Percentiles rank a stretch among this genome's conserved stretches.
phyloP scores from a whole-genome alignment of 495 filamentous ascomycete genomes.

The Elaphomyces granulatus region DNA sequence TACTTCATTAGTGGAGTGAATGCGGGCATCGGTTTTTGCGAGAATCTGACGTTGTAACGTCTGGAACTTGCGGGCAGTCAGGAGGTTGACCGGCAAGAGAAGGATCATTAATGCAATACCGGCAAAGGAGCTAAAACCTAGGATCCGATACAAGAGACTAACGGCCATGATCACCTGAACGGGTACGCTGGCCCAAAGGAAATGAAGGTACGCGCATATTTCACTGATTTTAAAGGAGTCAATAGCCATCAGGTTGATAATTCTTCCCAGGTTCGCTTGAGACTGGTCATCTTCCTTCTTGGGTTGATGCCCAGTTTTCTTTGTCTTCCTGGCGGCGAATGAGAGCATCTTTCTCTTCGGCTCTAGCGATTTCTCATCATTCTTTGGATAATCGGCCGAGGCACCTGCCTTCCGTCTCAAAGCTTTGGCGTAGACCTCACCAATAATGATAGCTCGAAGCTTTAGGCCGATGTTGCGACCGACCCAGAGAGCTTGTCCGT shows the following conservation, averaged over 20 bases:
- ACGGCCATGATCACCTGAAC: slow-evolving; percentile 66
- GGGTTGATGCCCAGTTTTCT: slow-evolving; percentile 22
- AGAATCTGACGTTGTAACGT: slow-evolving; percentile 79
- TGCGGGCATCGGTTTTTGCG: slow-evolving; percentile 88
- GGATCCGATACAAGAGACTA: slow-evolving; percentile 67
- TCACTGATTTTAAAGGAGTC: slow-evolving; percentile 98
- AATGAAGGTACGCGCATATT: slow-evolving; percentile 82
- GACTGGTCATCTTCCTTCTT: slow-evolving; percentile 33
- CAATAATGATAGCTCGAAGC: slow-evolving; percentile 86
- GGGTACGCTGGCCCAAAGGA: slow-evolving; percentile 72
- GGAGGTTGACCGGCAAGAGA: slow-evolving; percentile 77
- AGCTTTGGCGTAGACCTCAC: slow-evolving; percentile 95
- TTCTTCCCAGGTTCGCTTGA: slow-evolving; percentile 79
- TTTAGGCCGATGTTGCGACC: slow-evolving; percentile 89
- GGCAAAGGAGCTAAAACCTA: slow-evolving; percentile 87
- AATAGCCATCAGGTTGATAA: slow-evolving; percentile 98
- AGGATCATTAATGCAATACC: slow-evolving; percentile 86
- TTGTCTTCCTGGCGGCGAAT: slow-evolving; percentile 49
- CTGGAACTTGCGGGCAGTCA: slow-evolving; percentile 71
- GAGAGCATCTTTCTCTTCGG: slow-evolving; percentile 36
- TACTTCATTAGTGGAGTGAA: slow-evolving; percentile 93
- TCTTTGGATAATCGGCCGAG: slow-evolving; percentile 40
- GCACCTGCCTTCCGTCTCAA: slow-evolving; percentile 82
- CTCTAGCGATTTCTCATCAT: slow-evolving; percentile 27
- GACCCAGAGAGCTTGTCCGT: slow-evolving; percentile 82